A percentile compares a stretch with the other conserved stretches of the same genome.
These are phyloP conservation scores for Ceratocystis harringtonii DNA, from an alignment of 2,329 filamentous ascomycete species.

Conservation along the genomic window DNA sequence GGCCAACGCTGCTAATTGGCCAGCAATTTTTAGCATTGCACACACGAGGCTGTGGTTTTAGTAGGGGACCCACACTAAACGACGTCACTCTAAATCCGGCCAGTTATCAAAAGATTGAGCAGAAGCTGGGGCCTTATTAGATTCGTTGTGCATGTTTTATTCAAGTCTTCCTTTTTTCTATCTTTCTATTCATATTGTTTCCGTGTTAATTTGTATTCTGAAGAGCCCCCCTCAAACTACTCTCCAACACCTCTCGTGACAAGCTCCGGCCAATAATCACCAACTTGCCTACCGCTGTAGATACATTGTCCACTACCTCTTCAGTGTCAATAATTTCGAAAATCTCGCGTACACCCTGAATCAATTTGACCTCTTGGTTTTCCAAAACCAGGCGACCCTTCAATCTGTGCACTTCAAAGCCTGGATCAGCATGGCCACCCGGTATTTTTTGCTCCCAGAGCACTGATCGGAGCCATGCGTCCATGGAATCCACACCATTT, in stretches of 20 bases:
- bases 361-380: constrained; percentile 53
- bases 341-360: constrained; percentile 84
- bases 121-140: not conserved
- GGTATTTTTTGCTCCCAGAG: constrained; percentile 67
- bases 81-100: not conserved
- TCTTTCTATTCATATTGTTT: not conserved
- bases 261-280: constrained; percentile 48
- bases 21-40: not conserved
- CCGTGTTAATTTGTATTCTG: not conserved
- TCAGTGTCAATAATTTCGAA: constrained; percentile 72
- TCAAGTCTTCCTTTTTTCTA: constrained; percentile 17
- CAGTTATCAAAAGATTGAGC: not conserved
- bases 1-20: constrained; percentile 2
- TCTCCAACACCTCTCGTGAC: constrained; percentile 35
- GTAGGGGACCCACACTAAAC: not conserved
- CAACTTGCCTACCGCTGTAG: constrained; percentile 36
- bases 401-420: constrained; percentile 71
- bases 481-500: constrained; percentile 47
- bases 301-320: constrained; percentile 20
- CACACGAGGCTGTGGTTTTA: not conserved
- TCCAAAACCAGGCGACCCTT: constrained; percentile 62
- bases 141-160: not conserved
- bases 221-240: constrained; percentile 25
- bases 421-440: constrained; percentile 23
- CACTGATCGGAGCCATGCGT: constrained; percentile 67